Evolutionary conservation across 2,329 filamentous ascomycete genomes (phyloP).

Genomic region (Colletotrichum theobromicola): DNA sequence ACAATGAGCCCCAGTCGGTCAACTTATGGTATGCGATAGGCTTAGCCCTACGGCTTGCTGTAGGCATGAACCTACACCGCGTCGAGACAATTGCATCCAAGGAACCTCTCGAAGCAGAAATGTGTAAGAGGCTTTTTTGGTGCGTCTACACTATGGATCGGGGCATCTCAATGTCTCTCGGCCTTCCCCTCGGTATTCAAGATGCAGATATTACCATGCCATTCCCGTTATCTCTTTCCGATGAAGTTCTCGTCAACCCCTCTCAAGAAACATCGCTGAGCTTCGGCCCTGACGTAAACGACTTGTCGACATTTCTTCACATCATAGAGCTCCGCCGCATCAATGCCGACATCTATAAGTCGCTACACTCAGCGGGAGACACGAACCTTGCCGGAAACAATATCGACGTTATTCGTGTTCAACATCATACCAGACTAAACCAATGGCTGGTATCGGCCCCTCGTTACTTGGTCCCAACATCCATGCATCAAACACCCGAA

Average conservation of each 20-base stretch:
- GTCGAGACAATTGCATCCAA: constrained; percentile 18
- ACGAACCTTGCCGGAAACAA: background rate
- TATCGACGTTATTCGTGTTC: background rate
- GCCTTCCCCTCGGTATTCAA: constrained; percentile 27
- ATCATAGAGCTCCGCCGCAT: constrained; percentile 29
- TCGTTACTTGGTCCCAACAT: constrained; percentile 25
- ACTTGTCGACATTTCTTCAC: constrained; percentile 30
- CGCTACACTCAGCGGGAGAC: constrained; percentile 21
- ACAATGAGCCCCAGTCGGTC: constrained; percentile 29
- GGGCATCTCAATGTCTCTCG: constrained; percentile 29
- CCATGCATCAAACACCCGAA: constrained; percentile 29
- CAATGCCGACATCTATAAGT: constrained; percentile 26
- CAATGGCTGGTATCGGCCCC: constrained; percentile 29
- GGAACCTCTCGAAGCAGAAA: constrained; percentile 23
- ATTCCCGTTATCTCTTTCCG: constrained; percentile 18
- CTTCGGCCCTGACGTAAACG: background rate
- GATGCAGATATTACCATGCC: constrained; percentile 28
- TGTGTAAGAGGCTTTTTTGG: constrained; percentile 33
- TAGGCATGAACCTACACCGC: constrained; percentile 25
- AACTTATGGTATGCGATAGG: constrained; percentile 29
- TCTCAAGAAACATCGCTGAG: background rate
- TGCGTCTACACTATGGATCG: constrained; percentile 30
- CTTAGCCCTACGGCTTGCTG: constrained; percentile 25
- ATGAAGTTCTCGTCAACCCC: background rate
- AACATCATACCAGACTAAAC: constrained; percentile 16